Evolutionary conservation across 2,329 filamentous ascomycete species (phyloP).

Genomic region (Colletotrichum gloeosporioides): DNA sequence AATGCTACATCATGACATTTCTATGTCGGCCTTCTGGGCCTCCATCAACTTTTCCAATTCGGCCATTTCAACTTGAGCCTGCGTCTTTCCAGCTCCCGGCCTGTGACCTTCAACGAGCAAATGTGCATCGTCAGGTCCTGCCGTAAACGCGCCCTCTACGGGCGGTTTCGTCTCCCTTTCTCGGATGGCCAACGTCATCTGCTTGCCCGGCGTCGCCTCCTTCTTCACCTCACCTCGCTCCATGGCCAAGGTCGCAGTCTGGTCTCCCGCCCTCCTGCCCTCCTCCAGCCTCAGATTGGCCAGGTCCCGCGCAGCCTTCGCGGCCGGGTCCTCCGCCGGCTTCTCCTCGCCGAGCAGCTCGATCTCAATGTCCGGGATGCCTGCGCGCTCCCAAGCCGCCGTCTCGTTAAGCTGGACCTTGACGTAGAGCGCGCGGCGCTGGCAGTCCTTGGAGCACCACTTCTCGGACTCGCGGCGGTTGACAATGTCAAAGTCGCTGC

Average conservation of each 20-base stretch:
- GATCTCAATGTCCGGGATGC: slow-evolving; percentile 60
- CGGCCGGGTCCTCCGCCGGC: slow-evolving; percentile 46
- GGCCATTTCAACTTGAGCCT: slow-evolving; percentile 34
- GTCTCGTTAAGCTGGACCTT: slow-evolving; percentile 87
- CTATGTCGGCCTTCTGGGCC: slow-evolving; percentile 28
- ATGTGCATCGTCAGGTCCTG: slow-evolving; percentile 41
- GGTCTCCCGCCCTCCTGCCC: slow-evolving; percentile 42
- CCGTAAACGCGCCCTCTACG: slow-evolving; percentile 19
- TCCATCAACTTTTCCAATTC: not conserved
- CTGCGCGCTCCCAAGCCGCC: slow-evolving; percentile 82
- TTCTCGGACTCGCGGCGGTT: slow-evolving; percentile 75
- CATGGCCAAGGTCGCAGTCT: slow-evolving; percentile 51
- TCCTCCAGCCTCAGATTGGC: slow-evolving; percentile 50
- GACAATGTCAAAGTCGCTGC: slow-evolving; percentile 69
- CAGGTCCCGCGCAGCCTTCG: slow-evolving; percentile 40
- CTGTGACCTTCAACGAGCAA: slow-evolving; percentile 58
- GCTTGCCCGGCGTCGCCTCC: slow-evolving; percentile 25
- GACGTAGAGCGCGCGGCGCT: slow-evolving; percentile 80
- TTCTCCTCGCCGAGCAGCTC: slow-evolving; percentile 72
- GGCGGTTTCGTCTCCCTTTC: slow-evolving; percentile 53
- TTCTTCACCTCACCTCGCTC: slow-evolving; percentile 48
- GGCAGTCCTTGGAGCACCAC: slow-evolving; percentile 87
- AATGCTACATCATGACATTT: not conserved
- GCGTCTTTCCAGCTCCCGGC: slow-evolving; percentile 3
- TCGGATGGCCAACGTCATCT: slow-evolving; percentile 53